phyloP scores from a whole-genome alignment of 2,329 filamentous ascomycete genomes.

The Calonectria fujianensis region DNA sequence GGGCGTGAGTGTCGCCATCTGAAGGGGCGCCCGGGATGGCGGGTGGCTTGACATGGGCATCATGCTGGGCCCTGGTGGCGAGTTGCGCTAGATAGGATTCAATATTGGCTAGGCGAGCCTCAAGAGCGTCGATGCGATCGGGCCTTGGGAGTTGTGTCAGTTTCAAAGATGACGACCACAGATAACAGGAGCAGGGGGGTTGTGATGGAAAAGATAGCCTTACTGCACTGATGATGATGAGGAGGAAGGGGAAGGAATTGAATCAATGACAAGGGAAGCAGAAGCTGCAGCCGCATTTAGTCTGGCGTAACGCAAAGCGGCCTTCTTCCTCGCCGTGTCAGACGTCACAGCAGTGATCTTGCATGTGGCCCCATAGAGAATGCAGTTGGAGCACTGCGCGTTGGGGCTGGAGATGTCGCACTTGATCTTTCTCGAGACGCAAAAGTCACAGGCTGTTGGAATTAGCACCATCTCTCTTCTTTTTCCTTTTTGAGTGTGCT shows the following conservation, averaged over 20 bases:
- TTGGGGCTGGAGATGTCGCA: conserved; percentile 62
- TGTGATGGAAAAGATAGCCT: background rate
- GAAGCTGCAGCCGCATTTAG: background rate
- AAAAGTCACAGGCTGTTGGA: conserved; percentile 60
- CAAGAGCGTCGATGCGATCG: conserved; percentile 42
- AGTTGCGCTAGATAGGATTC: conserved; percentile 43
- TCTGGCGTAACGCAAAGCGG: conserved; percentile 23
- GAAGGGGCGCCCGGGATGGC: background rate
- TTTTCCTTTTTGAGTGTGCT: too few species aligned
- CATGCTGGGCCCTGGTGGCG: background rate
- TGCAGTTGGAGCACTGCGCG: conserved; percentile 61
- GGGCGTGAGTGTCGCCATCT: too few species aligned
- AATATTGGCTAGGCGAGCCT: conserved; percentile 47
- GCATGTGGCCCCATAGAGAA: conserved; percentile 60
- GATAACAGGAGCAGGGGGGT: too few species aligned
- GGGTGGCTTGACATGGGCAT: background rate
- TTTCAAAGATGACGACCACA: background rate
- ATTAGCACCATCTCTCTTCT: background rate
- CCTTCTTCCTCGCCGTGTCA: conserved; percentile 34
- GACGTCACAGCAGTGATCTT: conserved; percentile 36
- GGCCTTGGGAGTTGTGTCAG: conserved; percentile 31
- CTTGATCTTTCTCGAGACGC: conserved; percentile 63
- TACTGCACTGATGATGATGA: background rate
- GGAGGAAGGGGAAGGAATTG: background rate
- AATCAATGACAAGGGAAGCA: background rate